Base-by-base conservation (phyloP, 345 rosid genomes). In the Schrenkiella parvula region DNA sequence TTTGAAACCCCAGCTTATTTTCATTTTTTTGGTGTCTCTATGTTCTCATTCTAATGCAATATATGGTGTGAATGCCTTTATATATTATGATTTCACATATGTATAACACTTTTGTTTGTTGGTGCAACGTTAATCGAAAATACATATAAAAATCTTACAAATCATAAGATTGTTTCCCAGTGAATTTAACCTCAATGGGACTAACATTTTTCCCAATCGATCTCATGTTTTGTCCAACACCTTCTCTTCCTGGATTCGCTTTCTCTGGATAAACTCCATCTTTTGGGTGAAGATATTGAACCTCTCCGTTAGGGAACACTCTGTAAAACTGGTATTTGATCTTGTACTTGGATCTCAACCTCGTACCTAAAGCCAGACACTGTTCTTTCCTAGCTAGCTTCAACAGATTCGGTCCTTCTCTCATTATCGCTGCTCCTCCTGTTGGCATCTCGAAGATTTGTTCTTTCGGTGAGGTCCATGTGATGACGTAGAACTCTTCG, bases 391-490 rank as follows among this genome's bases (percentile, higher is more conserved):
- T 87, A 2, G 95, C 97, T 80, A 93, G 38, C 82, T 93, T 93
- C 59, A 93, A 81, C 84, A 93, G 44, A 80, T 90, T 93, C 7
- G 98, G 92, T 6, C 98, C 98, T 82, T 90, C 78, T 48, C 98
- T 90, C 98, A 93, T 93, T 50, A 87, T 93, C 31, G 98, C 96
- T 0, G 97, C 98, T 0, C 98, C 98, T 6, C 96, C 97, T 0
- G 97, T 93, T 0, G 96, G 95, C 98, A 93, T 93, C 85, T 91
- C 97, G 44, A 93, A 91, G 75, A 93, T 84, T 71, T 93, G 98
- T 69, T 93, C 97, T 60, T 89, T 90, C 0, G 96, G 96, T 12
- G 97, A 93, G 2, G 86, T 89, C 98, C 98, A 91, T 41, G 98
- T 90, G 14, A 90, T 93, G 9, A 91, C 98, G 38, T 93, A 93